These are phyloP conservation scores for Hexamita inflata DNA, from an alignment of 208 protist species.

Conservation along the genomic window DNA sequence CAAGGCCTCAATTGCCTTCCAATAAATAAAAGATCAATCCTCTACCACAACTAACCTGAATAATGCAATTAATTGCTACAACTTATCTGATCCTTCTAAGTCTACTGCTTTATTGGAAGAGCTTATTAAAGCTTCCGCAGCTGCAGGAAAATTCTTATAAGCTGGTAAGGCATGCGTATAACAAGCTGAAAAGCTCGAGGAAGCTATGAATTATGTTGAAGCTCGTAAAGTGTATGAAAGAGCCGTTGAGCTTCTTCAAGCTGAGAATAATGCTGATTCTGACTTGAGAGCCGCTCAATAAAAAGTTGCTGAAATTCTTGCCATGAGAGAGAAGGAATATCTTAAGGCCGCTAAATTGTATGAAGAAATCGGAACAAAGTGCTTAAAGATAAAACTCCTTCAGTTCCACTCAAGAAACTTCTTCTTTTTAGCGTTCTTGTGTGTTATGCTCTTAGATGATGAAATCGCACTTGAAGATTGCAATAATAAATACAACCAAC, in stretches of 20 bases:
- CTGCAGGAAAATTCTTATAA: background rate
- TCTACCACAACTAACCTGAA: background rate
- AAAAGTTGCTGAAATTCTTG: background rate
- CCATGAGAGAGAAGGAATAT: background rate
- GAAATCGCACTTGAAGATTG: background rate
- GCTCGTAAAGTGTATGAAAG: background rate
- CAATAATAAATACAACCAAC: background rate
- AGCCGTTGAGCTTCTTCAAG: background rate
- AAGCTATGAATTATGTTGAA: background rate
- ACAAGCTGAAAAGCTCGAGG: background rate
- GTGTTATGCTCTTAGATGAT: background rate
- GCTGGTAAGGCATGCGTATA: background rate
- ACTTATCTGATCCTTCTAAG: background rate
- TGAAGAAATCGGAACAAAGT: background rate
- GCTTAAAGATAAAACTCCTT: background rate
- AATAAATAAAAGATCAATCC: background rate
- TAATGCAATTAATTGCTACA: background rate
- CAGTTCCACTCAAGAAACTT: background rate
- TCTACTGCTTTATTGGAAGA: background rate
- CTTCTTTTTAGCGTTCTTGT: background rate
- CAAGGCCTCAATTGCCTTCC: background rate
- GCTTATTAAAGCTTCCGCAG: background rate
- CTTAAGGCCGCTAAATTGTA: background rate
- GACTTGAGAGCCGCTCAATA: background rate
- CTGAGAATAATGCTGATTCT: background rate